A percentile compares a stretch with the other conserved stretches of the same genome.
These are phyloP conservation scores for Hymenoscyphus fructigenus DNA, from an alignment of 2,329 filamentous ascomycete species.

Conservation along the genomic window DNA sequence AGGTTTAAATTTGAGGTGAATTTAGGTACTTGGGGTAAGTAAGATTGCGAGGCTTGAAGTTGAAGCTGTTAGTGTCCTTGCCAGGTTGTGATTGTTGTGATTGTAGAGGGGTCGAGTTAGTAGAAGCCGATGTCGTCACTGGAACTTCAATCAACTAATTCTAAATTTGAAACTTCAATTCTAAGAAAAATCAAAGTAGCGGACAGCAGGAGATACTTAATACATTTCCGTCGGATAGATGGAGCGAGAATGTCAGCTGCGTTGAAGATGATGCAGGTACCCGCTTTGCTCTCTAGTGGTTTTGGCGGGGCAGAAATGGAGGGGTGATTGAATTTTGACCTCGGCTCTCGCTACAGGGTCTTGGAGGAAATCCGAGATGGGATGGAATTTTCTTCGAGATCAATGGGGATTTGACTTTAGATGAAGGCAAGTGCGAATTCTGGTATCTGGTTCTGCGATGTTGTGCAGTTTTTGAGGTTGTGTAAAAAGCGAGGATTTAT, in stretches of 20 bases:
- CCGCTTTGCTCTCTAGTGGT: neutral
- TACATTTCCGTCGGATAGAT: neutral
- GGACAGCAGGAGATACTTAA: conserved; percentile 1
- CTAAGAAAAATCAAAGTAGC: neutral
- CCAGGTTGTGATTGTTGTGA: no score
- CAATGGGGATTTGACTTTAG: no score
- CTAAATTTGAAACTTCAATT: neutral
- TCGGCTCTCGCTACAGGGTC: neutral
- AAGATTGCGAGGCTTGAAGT: no score
- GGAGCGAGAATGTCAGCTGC: conserved; percentile 1
- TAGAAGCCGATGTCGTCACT: neutral
- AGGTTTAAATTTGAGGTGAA: neutral
- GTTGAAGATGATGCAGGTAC: neutral
- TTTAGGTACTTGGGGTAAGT: no score
- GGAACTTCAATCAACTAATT: neutral
- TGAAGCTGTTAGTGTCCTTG: no score
- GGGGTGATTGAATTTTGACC: neutral
- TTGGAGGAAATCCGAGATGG: neutral
- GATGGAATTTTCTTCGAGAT: neutral
- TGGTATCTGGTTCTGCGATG: no score
- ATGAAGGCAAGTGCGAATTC: no score
- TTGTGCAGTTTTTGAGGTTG: no score
- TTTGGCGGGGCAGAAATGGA: conserved; percentile 1
- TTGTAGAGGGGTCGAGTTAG: neutral
- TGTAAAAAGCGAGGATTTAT: no score